A percentile compares a stretch with the other conserved stretches of the same genome.
These are phyloP conservation scores for Neocatenulostroma microsporum DNA, from an alignment of 2,329 filamentous ascomycete genomes.

Conservation along the genomic window DNA sequence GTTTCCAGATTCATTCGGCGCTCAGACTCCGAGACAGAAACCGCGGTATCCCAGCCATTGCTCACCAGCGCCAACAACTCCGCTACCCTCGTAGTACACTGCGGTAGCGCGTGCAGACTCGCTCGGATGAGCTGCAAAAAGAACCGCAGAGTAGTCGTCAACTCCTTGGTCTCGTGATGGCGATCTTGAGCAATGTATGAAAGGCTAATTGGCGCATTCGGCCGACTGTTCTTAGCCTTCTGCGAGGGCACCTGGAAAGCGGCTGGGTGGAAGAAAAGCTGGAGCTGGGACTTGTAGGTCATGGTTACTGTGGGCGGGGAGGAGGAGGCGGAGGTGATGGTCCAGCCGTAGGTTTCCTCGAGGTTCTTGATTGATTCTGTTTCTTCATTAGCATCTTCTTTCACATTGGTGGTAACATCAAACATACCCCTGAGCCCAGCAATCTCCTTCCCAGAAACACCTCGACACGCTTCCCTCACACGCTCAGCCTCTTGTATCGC, in stretches of 20 bases:
- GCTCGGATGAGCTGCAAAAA: slow-evolving; percentile 66
- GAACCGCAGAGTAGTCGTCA: slow-evolving; percentile 63
- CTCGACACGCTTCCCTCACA: slow-evolving; percentile 77
- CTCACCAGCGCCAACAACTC: slow-evolving; percentile 54
- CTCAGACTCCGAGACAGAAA: slow-evolving; percentile 52
- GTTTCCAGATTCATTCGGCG: slow-evolving; percentile 55
- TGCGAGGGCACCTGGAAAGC: slow-evolving; percentile 41
- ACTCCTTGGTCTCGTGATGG: slow-evolving; percentile 41
- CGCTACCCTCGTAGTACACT: slow-evolving; percentile 49
- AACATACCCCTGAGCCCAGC: slow-evolving; percentile 63
- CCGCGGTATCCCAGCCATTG: slow-evolving; percentile 59
- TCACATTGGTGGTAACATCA: neutral
- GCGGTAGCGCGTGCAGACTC: slow-evolving; percentile 55
- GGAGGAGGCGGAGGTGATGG: slow-evolving; percentile 54
- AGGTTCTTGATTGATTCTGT: slow-evolving; percentile 58
- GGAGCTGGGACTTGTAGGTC: slow-evolving; percentile 63
- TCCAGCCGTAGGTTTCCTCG: slow-evolving; percentile 63
- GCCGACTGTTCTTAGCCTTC: slow-evolving; percentile 1
- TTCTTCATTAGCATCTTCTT: slow-evolving; percentile 37
- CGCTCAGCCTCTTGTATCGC: slow-evolving; percentile 79
- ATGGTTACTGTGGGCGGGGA: slow-evolving; percentile 59
- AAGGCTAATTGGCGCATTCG: slow-evolving; percentile 56
- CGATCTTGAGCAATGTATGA: slow-evolving; percentile 58
- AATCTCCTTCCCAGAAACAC: slow-evolving; percentile 81
- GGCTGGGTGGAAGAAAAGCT: slow-evolving; percentile 62